Conservation (phyloP, 345 rosid species). For the Eucalyptus fibrosa region DNA sequence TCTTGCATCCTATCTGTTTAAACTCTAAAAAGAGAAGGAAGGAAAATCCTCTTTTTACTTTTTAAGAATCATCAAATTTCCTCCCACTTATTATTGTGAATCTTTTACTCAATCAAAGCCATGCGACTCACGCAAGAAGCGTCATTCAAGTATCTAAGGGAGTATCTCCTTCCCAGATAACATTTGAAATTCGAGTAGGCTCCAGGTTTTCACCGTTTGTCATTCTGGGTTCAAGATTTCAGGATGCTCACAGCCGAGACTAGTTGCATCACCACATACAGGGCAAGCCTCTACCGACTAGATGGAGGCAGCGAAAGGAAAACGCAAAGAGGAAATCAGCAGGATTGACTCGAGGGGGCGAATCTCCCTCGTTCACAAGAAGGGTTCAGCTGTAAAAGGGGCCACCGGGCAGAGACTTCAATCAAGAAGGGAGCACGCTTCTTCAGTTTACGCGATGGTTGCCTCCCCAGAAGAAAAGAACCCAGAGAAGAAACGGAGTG, state of each 20-base stretch:
- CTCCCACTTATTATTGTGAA: not conserved
- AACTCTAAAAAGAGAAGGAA: not conserved
- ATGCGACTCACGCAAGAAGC: not conserved
- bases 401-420: not conserved
- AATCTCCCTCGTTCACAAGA: not conserved
- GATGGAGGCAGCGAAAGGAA: not conserved
- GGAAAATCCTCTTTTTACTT: not conserved
- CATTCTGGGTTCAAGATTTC: not conserved
- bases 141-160: not conserved
- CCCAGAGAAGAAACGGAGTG: not conserved
- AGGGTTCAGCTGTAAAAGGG: not conserved
- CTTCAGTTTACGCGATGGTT: not conserved
- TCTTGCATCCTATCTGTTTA: not conserved
- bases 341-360: not conserved
- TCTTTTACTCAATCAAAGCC: not conserved
- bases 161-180: not conserved
- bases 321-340: not conserved
- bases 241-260: not conserved
- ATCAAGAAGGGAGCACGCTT: not conserved
- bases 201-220: not conserved
- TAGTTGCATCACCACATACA: not conserved
- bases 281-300: not conserved
- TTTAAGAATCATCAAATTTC: not conserved
- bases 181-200: not conserved
- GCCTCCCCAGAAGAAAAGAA: not conserved